These are phyloP conservation scores for Paecilomyces dactylethromorphus DNA, from an alignment of 2,329 filamentous ascomycete genomes.

Conservation along the genomic window DNA sequence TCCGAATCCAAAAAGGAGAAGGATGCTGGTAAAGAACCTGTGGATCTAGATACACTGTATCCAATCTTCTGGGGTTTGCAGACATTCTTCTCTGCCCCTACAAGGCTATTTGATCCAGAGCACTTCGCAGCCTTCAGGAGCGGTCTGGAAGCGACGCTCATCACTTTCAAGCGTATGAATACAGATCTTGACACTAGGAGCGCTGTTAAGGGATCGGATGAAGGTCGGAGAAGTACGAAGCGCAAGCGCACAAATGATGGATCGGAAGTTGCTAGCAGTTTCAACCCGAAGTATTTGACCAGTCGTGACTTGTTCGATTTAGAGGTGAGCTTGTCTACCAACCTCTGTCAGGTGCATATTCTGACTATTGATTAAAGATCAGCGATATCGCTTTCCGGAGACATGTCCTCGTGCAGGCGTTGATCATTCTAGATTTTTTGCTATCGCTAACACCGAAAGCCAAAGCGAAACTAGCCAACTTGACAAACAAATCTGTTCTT, in stretches of 20 bases:
- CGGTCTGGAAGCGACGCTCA: constrained; percentile 56
- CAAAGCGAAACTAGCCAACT: constrained; percentile 68
- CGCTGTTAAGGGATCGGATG: constrained; percentile 52
- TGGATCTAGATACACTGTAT: constrained; percentile 70
- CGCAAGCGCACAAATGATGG: constrained; percentile 61
- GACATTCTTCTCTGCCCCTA: constrained; percentile 84
- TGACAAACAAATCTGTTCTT: constrained; percentile 80
- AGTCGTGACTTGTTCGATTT: constrained; percentile 92
- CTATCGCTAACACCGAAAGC: constrained; percentile 78
- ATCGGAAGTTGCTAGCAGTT: constrained; percentile 62
- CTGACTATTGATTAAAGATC: constrained; percentile 48
- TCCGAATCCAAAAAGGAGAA: background rate
- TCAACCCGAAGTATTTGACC: constrained; percentile 98
- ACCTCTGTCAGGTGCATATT: constrained; percentile 13
- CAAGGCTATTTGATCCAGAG: constrained; percentile 65
- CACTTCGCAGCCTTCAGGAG: constrained; percentile 62
- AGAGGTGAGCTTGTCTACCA: constrained; percentile 53
- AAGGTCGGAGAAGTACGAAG: constrained; percentile 60
- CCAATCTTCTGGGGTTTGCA: constrained; percentile 92
- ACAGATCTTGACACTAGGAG: constrained; percentile 63
- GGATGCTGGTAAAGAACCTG: constrained; percentile 33
- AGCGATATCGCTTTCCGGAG: constrained; percentile 90
- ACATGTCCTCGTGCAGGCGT: constrained; percentile 88
- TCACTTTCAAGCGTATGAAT: constrained; percentile 67
- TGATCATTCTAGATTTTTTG: constrained; percentile 92